These are phyloP conservation scores for Plantago coronopus DNA, from an alignment of 305 asterid genomes.

Conservation along the genomic window DNA sequence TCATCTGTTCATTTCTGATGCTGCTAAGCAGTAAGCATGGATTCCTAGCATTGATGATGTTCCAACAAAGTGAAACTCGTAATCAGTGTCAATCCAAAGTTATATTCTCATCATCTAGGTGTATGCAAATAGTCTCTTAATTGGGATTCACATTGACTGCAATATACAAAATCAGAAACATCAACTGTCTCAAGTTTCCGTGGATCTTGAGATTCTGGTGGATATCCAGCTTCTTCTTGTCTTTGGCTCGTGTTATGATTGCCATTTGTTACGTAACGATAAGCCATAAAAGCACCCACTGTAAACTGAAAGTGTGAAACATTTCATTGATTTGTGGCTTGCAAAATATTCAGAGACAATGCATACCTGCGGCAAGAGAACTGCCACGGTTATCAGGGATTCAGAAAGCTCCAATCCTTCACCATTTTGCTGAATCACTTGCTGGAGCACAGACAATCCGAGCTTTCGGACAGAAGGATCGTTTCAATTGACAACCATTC, in stretches of 20 bases:
- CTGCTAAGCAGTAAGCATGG: slow-evolving; percentile 43
- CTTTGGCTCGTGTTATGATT: slow-evolving; percentile 42
- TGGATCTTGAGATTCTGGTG: slow-evolving; percentile 80
- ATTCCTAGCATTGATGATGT: slow-evolving; percentile 33
- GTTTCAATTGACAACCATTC: slow-evolving; percentile 85
- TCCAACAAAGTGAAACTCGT: slow-evolving; percentile 25
- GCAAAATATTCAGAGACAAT: slow-evolving; percentile 54
- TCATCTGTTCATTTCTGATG: slow-evolving; percentile 49
- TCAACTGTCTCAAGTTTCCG: slow-evolving; percentile 43
- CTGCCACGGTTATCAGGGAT: slow-evolving; percentile 90
- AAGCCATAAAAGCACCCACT: too few relatives aligned
- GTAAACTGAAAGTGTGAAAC: too few relatives aligned
- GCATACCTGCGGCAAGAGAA: slow-evolving; percentile 97
- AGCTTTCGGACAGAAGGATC: slow-evolving; percentile 72
- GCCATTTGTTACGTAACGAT: slow-evolving; percentile 36
- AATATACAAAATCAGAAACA: slow-evolving; percentile 33
- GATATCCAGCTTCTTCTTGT: slow-evolving; percentile 59
- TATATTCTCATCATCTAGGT: slow-evolving; percentile 49
- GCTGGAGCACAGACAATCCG: slow-evolving; percentile 87
- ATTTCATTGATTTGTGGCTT: too few relatives aligned
- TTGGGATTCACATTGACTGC: slow-evolving; percentile 50
- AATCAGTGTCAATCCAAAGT: slow-evolving; percentile 40
- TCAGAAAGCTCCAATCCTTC: slow-evolving; percentile 89
- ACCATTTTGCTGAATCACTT: slow-evolving; percentile 95
- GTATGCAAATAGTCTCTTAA: slow-evolving; percentile 55